Evolutionary conservation across 1,284 basidiomycete species (phyloP).

Genomic region (Ganoderma sp.): DNA sequence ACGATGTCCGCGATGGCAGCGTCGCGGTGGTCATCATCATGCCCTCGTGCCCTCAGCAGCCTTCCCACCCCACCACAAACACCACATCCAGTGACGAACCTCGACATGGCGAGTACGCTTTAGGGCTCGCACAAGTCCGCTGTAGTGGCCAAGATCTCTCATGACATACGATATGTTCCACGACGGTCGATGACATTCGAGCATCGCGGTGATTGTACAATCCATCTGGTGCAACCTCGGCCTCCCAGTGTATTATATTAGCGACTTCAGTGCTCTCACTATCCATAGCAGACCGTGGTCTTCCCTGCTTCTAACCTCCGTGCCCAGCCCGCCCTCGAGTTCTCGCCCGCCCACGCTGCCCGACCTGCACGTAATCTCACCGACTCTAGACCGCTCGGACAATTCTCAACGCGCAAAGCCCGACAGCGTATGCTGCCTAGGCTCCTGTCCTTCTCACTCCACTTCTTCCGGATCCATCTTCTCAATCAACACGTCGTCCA

Average conservation of each 20-base stretch:
- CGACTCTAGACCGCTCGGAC: neutral
- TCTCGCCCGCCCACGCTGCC: neutral
- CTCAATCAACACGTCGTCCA: conserved; percentile 1
- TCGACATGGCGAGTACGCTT: conserved; percentile 22
- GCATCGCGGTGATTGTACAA: conserved; percentile 6
- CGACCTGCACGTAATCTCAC: neutral
- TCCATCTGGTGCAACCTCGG: conserved; percentile 11
- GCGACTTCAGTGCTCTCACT: conserved; percentile 7
- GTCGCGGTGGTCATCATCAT: conserved; percentile 28
- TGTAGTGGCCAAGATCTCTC: conserved; percentile 6
- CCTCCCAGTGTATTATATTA: conserved; percentile 20
- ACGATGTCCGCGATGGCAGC: conserved; percentile 14
- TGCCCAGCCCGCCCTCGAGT: neutral
- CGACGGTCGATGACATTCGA: conserved; percentile 9
- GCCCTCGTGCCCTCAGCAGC: conserved; percentile 15
- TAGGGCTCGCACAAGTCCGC: conserved; percentile 21
- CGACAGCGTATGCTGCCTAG: neutral
- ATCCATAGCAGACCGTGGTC: conserved; percentile 7
- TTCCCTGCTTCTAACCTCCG: conserved; percentile 1
- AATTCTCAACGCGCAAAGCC: neutral
- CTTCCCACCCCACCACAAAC: neutral
- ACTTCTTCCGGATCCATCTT: neutral
- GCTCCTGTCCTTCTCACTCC: conserved; percentile 14
- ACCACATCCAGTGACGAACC: neutral
- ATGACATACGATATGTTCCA: conserved; percentile 2